A percentile compares a stretch with the other conserved stretches of the same genome.
These are phyloP conservation scores for Phytophthora sp. DNA, from an alignment of 352 stramenopile species.

Conservation along the genomic window DNA sequence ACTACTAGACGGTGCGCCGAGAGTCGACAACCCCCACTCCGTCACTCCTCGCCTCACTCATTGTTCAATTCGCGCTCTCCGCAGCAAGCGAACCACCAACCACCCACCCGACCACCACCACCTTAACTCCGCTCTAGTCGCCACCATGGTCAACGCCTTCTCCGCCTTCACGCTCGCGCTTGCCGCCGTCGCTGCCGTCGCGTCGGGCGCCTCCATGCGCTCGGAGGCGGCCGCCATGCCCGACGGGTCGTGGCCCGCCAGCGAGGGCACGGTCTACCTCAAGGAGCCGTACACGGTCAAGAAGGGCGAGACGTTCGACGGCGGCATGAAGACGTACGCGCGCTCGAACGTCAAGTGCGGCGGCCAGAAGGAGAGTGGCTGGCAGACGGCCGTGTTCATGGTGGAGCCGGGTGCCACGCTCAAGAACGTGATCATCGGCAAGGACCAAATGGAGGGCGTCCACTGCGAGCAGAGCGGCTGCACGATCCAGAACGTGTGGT, in stretches of 20 bases:
- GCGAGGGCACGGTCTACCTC: conserved; percentile 26
- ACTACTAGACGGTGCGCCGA: too few species aligned
- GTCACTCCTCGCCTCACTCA: neutral
- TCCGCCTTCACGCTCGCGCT: conserved; percentile 9
- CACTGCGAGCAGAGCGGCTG: too few species aligned
- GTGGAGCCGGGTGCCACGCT: too few species aligned
- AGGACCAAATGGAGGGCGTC: too few species aligned
- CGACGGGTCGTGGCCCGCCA: conserved; percentile 28
- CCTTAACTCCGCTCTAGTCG: neutral
- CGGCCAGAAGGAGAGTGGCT: conserved; percentile 31
- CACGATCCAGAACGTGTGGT: conserved; percentile 41
- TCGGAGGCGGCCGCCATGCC: conserved; percentile 28
- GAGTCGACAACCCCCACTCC: neutral
- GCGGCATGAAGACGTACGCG: conserved; percentile 59
- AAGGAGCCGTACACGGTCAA: conserved; percentile 36
- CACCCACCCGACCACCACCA: neutral
- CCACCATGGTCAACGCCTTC: conserved; percentile 19
- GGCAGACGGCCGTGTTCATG: too few species aligned
- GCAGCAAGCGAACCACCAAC: conserved; percentile 6
- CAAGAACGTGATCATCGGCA: too few species aligned
- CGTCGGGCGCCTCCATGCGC: conserved; percentile 23
- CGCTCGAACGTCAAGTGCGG: conserved; percentile 46
- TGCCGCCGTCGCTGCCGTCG: conserved; percentile 5
- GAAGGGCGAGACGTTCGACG: conserved; percentile 42
- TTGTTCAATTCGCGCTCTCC: conserved; percentile 17